Evolutionary conservation across 2,329 filamentous ascomycete species (phyloP).

Genomic region (Bertia moriformis): DNA sequence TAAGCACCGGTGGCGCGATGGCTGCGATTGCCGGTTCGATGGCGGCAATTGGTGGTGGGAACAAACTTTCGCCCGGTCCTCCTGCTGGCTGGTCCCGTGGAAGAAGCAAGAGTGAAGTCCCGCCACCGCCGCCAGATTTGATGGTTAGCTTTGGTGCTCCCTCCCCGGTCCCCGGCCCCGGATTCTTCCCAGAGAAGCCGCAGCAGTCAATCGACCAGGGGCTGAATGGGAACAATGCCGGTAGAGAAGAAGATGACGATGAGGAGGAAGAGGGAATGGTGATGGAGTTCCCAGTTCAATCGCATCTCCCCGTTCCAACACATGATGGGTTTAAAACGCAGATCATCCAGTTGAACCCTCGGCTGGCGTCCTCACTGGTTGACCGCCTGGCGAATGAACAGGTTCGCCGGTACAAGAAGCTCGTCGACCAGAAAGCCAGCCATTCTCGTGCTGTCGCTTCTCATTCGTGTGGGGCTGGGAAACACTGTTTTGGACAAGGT

Average conservation of each 20-base stretch:
- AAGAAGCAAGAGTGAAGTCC: slow-evolving; percentile 36
- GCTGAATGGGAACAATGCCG: slow-evolving; percentile 1
- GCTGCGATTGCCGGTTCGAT: slow-evolving; percentile 27
- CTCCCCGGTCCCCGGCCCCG: not conserved
- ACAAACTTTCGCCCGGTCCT: slow-evolving; percentile 12
- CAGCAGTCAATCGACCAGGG: slow-evolving; percentile 7
- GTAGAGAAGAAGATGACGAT: slow-evolving; percentile 33
- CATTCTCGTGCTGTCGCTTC: slow-evolving; percentile 48
- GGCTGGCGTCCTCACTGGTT: slow-evolving; percentile 51
- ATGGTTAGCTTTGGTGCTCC: slow-evolving; percentile 7
- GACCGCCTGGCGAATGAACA: slow-evolving; percentile 76
- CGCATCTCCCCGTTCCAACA: slow-evolving; percentile 30
- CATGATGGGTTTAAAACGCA: slow-evolving; percentile 65
- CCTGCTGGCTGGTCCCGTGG: slow-evolving; percentile 14
- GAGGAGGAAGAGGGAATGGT: slow-evolving; percentile 40
- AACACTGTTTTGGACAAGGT: not conserved
- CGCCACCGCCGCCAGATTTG: slow-evolving; percentile 25
- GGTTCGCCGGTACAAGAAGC: slow-evolving; percentile 60
- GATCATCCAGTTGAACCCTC: slow-evolving; percentile 60
- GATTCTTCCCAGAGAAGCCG: slow-evolving; percentile 6
- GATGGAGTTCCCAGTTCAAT: slow-evolving; percentile 38
- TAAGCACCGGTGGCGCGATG: slow-evolving; percentile 22
- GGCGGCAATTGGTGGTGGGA: slow-evolving; percentile 23
- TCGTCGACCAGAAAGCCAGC: slow-evolving; percentile 56
- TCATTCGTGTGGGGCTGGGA: slow-evolving; percentile 34